Evolutionary conservation across 495 filamentous ascomycete genomes (phyloP), one percentile per base, ranked within the genome.

Genomic region (Halenospora varia): DNA sequence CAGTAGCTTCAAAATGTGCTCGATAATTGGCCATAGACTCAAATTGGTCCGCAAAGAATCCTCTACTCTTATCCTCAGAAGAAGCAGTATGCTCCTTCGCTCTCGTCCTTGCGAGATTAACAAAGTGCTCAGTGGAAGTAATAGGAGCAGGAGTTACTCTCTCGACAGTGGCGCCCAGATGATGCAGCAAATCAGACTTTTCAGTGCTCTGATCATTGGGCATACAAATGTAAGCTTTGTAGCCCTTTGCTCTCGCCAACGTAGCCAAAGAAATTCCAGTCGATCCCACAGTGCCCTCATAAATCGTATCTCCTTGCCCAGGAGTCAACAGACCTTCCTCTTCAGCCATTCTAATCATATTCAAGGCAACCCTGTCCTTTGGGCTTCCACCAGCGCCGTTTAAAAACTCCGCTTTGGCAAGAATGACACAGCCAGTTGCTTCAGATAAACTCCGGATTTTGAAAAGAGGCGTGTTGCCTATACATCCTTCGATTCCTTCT

Each of bases 1-100:
- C 94, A 1, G 95, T 97, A 17, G 86, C 81, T 19, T 81, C 73
- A 62, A 84, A 83, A 71, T 99, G 94, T 2, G 95, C 92, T 39
- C 78, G 71, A 80, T 84, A 96, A 73, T 99, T 99, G 10, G 88
- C 86, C 45, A 78, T 72, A 51, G 86, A 93, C 71, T 99, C 94
- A 71, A 99, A 99, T 67, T 99, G 94, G 68, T 99, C 88, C 0
- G 92, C 92, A 71, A 99, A 99, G 71, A 93, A 94, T 13, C 94
- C 94, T 19, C 72, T 68, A 67, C 74, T 75, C 10, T 58, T 64
- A 51, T 75, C 75, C 17, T 74, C 72, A 9, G 60, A 54, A 4
- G 66, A 68, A 0, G 67, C 65, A 0, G 85, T 78, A 66, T 96
- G 94, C 47, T 87, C 80, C 40, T 68, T 67, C 0, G 94, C 92